phyloP scores from a whole-genome alignment of 2,329 filamentous ascomycete species.

The Chrysosporium keratinophilum region DNA sequence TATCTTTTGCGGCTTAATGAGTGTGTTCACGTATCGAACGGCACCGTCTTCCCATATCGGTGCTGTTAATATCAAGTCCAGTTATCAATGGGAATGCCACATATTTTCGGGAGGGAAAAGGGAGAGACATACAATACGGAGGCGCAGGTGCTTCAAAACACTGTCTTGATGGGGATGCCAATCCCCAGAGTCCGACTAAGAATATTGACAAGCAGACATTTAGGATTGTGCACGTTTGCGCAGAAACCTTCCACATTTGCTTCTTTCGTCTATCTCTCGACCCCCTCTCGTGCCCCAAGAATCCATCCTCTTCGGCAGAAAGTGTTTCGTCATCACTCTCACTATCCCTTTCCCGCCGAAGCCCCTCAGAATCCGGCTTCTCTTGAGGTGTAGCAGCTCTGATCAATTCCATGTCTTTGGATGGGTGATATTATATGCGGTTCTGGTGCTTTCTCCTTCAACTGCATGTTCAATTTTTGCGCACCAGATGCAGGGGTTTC shows the following conservation, averaged over 20 bases:
- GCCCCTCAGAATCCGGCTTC: not conserved
- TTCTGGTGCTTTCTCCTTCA: not conserved
- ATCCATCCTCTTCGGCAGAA: conserved; percentile 8
- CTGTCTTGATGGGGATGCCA: not conserved
- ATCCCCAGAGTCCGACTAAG: not conserved
- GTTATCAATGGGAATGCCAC: not conserved
- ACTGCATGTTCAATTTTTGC: not conserved
- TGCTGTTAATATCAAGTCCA: not conserved
- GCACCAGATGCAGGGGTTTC: not conserved
- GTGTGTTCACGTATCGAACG: conserved; percentile 14
- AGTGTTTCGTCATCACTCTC: not conserved
- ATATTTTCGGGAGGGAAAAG: not conserved
- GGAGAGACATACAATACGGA: conserved; percentile 8
- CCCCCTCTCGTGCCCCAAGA: not conserved
- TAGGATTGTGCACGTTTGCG: conserved; percentile 4
- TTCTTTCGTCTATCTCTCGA: not conserved
- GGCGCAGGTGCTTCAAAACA: not conserved
- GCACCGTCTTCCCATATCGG: conserved; percentile 13
- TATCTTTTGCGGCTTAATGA: conserved; percentile 10
- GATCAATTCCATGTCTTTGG: not conserved
- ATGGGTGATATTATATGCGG: not conserved
- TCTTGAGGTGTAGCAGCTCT: not conserved
- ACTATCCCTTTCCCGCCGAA: not conserved
- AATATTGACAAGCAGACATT: conserved; percentile 7
- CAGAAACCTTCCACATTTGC: conserved; percentile 6